Evolutionary conservation across 768 basidiomycete genomes (phyloP).

Genomic region (Suillus paluster): DNA sequence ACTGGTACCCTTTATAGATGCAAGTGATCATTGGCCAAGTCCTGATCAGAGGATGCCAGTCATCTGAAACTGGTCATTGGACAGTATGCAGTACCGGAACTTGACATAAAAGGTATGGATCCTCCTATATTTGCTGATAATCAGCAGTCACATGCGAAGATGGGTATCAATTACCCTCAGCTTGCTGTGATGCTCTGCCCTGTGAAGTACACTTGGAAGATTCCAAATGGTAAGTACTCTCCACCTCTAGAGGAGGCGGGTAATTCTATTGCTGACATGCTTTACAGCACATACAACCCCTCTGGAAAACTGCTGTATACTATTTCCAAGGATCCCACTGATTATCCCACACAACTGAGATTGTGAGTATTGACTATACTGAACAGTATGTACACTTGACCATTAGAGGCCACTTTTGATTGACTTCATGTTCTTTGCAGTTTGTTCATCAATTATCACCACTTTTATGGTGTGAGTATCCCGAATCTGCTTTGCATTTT

Average conservation of each 20-base stretch:
- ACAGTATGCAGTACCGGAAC: slow-evolving; percentile 5
- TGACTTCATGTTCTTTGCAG: slow-evolving; percentile 23
- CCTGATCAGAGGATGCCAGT: background rate
- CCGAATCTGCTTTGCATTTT: background rate
- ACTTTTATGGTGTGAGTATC: slow-evolving; percentile 57
- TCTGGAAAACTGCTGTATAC: slow-evolving; percentile 75
- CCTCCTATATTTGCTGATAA: slow-evolving; percentile 4
- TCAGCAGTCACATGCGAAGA: too few relatives aligned
- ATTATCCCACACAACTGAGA: slow-evolving; percentile 61
- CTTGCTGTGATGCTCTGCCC: too few relatives aligned
- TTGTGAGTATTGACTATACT: slow-evolving; percentile 58
- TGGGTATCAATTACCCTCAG: too few relatives aligned
- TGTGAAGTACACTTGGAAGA: too few relatives aligned
- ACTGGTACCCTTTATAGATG: slow-evolving; percentile 1
- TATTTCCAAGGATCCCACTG: slow-evolving; percentile 60
- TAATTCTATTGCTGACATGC: slow-evolving; percentile 67
- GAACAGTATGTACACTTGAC: slow-evolving; percentile 49
- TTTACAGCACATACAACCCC: slow-evolving; percentile 73
- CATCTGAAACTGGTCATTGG: background rate
- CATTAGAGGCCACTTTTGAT: background rate
- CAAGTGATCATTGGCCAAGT: background rate
- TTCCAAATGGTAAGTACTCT: too few relatives aligned
- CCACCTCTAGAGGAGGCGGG: slow-evolving; percentile 77
- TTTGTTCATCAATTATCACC: slow-evolving; percentile 67
- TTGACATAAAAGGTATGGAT: background rate